Percentiles rank a stretch among this genome's conserved stretches.
Conservation (phyloP, 2,329 filamentous ascomycete genomes). For the Aspergillus sp. region DNA sequence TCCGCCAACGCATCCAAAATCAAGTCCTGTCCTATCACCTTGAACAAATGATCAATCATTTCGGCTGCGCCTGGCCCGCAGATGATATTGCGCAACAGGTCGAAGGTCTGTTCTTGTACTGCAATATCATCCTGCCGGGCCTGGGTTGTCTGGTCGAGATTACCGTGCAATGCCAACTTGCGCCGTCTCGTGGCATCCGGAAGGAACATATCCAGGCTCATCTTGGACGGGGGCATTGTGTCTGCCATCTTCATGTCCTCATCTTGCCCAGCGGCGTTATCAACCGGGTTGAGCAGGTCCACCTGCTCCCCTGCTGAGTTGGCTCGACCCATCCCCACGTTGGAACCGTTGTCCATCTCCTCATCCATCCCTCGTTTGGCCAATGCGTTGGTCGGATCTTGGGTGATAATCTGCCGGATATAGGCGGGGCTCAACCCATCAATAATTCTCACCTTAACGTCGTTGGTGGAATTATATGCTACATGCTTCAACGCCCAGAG, state of each 20-base stretch:
- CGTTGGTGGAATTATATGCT: conserved; percentile 69
- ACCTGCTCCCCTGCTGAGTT: conserved; percentile 64
- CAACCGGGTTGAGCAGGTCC: conserved; percentile 58
- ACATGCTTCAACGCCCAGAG: conserved; percentile 94
- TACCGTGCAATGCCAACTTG: conserved; percentile 58
- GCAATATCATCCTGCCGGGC: conserved; percentile 75
- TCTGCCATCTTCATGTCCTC: conserved; percentile 40
- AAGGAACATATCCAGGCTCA: conserved; percentile 40
- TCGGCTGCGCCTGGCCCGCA: conserved; percentile 61
- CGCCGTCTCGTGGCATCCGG: conserved; percentile 43
- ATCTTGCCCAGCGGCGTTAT: conserved; percentile 30
- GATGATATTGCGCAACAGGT: conserved; percentile 88
- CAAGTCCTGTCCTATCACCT: conserved; percentile 70
- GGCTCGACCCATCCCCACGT: conserved; percentile 55
- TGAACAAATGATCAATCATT: conserved; percentile 86
- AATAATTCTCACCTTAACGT: conserved; percentile 74
- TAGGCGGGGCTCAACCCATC: conserved; percentile 76
- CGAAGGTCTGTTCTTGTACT: conserved; percentile 87
- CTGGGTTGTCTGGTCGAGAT: conserved; percentile 67
- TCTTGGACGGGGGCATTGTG: conserved; percentile 44
- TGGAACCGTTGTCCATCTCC: conserved; percentile 33
- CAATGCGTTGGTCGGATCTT: conserved; percentile 45
- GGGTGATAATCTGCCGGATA: conserved; percentile 76
- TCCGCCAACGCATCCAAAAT: conserved; percentile 79
- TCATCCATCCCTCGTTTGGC: conserved; percentile 34